Percentiles rank a stretch among this genome's conserved stretches.
Evolutionary conservation across 129 eudicot species (phyloP).

Genomic region (sunflower (Helianthus annuus)): HanXRQr2.0-SUNRISE NC_035443.2:179082321-179082820

Average conservation of each 20-base stretch:
- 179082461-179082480: slow-evolving; percentile 96
- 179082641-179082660: slow-evolving; percentile 88
- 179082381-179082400: slow-evolving; percentile 91
- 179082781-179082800: too few relatives aligned
- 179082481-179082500: slow-evolving; percentile 96
- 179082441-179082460: slow-evolving; percentile 78
- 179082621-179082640: slow-evolving; percentile 96
- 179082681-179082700: slow-evolving; percentile 77
- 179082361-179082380: slow-evolving; percentile 97
- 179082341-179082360: slow-evolving; percentile 44
- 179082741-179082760: too few relatives aligned
- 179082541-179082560: neutral
- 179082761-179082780: too few relatives aligned
- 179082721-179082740: slow-evolving; percentile 5
- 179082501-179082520: slow-evolving; percentile 94
- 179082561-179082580: neutral
- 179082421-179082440: slow-evolving; percentile 93
- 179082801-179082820: too few relatives aligned
- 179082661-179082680: slow-evolving; percentile 91
- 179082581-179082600: slow-evolving; percentile 20
- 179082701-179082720: neutral
- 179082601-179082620: slow-evolving; percentile 59
- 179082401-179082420: slow-evolving; percentile 95
- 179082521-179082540: slow-evolving; percentile 19
- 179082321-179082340: neutral